Evolutionary conservation across 192 early-diverging fungal genomes (phyloP).

Genomic region (Mortierella hygrophila): DNA sequence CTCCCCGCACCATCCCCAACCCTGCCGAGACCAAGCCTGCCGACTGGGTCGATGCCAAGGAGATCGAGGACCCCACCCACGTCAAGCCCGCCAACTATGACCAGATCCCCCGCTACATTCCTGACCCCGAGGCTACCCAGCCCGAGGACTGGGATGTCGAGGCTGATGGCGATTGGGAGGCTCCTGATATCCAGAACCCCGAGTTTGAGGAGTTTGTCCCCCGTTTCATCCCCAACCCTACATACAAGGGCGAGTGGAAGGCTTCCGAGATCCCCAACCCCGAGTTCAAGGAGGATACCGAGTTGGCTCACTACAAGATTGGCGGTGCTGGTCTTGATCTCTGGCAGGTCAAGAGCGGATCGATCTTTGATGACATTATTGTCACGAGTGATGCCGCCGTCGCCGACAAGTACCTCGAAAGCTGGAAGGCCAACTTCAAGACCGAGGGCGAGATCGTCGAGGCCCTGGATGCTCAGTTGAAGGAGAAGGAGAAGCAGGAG

Average conservation of each 20-base stretch:
- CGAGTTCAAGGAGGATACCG: slow-evolving; percentile 88
- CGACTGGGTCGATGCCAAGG: slow-evolving; percentile 89
- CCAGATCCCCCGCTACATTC: slow-evolving; percentile 78
- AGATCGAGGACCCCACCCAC: slow-evolving; percentile 85
- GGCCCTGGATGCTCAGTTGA: slow-evolving; percentile 17
- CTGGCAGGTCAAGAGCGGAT: slow-evolving; percentile 95
- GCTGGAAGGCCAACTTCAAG: slow-evolving; percentile 27
- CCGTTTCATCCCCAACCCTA: slow-evolving; percentile 89
- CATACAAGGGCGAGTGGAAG: slow-evolving; percentile 95
- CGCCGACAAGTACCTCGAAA: slow-evolving; percentile 69
- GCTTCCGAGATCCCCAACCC: slow-evolving; percentile 93
- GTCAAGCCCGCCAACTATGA: slow-evolving; percentile 87
- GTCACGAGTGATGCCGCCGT: slow-evolving; percentile 86
- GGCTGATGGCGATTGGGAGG: slow-evolving; percentile 97
- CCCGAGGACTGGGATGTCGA: slow-evolving; percentile 94
- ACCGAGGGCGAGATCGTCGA: slow-evolving; percentile 31
- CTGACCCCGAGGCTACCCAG: slow-evolving; percentile 83
- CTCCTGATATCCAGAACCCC: slow-evolving; percentile 89
- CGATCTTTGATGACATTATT: slow-evolving; percentile 95
- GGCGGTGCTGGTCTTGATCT: slow-evolving; percentile 92
- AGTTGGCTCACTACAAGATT: slow-evolving; percentile 88
- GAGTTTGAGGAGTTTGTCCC: slow-evolving; percentile 87
- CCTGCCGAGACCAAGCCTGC: slow-evolving; percentile 87
- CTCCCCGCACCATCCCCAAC: slow-evolving; percentile 86
- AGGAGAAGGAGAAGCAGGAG: slow-evolving; percentile 21